Evolutionary conservation across 1,284 basidiomycete genomes (phyloP), one percentile per base, ranked within the genome.

Genomic region (Apiotrichum akiyoshidainum): DNA sequence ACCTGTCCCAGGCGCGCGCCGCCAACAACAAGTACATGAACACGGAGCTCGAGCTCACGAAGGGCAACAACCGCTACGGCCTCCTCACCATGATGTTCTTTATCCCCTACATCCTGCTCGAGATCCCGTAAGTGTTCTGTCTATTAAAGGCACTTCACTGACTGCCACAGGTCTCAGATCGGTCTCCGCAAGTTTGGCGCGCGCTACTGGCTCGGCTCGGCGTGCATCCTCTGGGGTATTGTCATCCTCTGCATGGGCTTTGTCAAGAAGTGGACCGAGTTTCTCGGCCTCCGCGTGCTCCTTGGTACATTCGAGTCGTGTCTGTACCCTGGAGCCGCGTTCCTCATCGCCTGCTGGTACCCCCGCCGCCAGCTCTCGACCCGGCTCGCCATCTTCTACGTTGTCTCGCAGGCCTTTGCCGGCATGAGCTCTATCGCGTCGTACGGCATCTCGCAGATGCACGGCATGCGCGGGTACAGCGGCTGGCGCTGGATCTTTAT

Each of bases 371-470:
- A 69, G 37, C 71, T 74, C 65, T 71, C 71, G 10, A 49, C 70
- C 12, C 66, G 70, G 14, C 61, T 61, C 16, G 71, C 67, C 21
- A 64, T 68, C 31, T 66, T 78, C 6, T 78, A 73, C 65, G 66
- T 65, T 71, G 77, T 45, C 61, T 78, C 46, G 70, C 77, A 76
- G 52, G 78, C 78, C 13, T 73, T 76, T 55, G 72, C 71, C 26
- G 72, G 72, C 5, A 48, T 70, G 50, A 58, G 58, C 26, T 39
- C 39, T 52, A 65, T 76, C 1, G 68, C 76, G 54, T 72, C 72
- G 8, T 60, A 71, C 11, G 73, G 66, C 12, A 68, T 74, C 34
- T 54, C 70, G 45, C 58, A 62, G 26, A 54, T 73, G 22, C 65
- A 72, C 42, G 72, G 71, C 4, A 47, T 45, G 2, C 63, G 66